A percentile compares a stretch with the other conserved stretches of the same genome.
Conservation (phyloP, 306 rosid genomes). For the Vigna trinervia region DNA sequence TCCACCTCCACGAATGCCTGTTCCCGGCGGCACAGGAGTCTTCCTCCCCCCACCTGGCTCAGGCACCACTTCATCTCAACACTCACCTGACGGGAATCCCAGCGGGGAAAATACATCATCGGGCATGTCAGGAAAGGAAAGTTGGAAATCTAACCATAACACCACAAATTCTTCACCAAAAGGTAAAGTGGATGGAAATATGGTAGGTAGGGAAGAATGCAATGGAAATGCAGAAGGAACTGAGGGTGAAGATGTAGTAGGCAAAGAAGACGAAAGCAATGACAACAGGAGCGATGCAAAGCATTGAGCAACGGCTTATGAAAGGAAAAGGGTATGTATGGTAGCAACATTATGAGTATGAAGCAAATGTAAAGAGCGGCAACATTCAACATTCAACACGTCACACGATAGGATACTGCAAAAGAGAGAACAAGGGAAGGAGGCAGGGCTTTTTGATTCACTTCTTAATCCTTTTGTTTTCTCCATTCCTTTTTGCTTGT, state of each 20-base stretch:
- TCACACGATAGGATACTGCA: constrained; percentile 27
- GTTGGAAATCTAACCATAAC: constrained; percentile 51
- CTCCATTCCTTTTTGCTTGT: constrained; percentile 53
- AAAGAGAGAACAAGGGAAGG: constrained; percentile 6
- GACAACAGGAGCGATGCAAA: constrained; percentile 42
- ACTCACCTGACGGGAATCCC: constrained; percentile 47
- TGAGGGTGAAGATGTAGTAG: constrained; percentile 36
- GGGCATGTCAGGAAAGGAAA: constrained; percentile 50
- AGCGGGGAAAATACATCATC: constrained; percentile 45
- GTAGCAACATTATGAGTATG: constrained; percentile 58
- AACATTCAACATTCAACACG: constrained; percentile 50
- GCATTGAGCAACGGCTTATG: constrained; percentile 1
- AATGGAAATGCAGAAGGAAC: constrained; percentile 61
- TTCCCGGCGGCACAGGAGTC: constrained; percentile 89
- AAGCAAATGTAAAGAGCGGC: constrained; percentile 85
- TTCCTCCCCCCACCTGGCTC: constrained; percentile 89
- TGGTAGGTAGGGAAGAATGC: constrained; percentile 57
- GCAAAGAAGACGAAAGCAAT: constrained; percentile 49
- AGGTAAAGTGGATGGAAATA: constrained; percentile 53
- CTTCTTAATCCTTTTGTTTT: constrained; percentile 54
- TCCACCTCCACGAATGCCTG: constrained; percentile 74
- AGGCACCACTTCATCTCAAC: constrained; percentile 59
- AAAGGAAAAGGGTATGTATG: constrained; percentile 39
- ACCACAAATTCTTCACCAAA: constrained; percentile 48
- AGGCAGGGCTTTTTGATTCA: constrained; percentile 47